phyloP scores from a whole-genome alignment of 2,329 filamentous ascomycete genomes.

The Xylaria polymorpha region DNA sequence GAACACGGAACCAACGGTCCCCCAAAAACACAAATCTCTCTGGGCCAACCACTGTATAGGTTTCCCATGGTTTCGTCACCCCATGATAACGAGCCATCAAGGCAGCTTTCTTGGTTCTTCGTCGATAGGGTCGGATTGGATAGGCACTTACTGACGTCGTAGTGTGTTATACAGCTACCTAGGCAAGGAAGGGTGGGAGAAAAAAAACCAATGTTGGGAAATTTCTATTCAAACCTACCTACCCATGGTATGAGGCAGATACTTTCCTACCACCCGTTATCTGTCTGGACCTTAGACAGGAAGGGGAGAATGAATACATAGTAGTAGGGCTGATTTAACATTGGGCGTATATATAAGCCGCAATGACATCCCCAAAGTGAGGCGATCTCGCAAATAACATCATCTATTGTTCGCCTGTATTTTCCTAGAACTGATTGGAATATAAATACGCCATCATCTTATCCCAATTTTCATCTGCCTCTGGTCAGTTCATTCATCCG shows the following conservation, averaged over 20 bases:
- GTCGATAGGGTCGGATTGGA: neutral
- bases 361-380: constrained; percentile 13
- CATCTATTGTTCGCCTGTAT: neutral
- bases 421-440: neutral
- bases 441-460: neutral
- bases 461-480: neutral
- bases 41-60: constrained; percentile 2
- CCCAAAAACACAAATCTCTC: constrained; percentile 2
- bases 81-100: neutral
- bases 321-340: neutral
- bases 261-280: neutral
- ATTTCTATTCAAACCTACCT: constrained; percentile 1
- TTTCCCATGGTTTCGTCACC: neutral
- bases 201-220: constrained; percentile 12
- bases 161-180: neutral
- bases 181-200: neutral
- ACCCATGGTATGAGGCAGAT: neutral
- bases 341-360: constrained; percentile 25
- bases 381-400: constrained; percentile 3
- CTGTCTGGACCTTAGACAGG: too few relatives aligned
- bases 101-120: neutral
- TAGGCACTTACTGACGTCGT: neutral
- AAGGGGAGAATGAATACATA: neutral
- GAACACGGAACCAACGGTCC: neutral
- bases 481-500: too few relatives aligned